Evolutionary conservation across 345 rosid species (phyloP), one percentile per base, ranked within the genome.

Genomic region (Brassica carinata): DNA sequence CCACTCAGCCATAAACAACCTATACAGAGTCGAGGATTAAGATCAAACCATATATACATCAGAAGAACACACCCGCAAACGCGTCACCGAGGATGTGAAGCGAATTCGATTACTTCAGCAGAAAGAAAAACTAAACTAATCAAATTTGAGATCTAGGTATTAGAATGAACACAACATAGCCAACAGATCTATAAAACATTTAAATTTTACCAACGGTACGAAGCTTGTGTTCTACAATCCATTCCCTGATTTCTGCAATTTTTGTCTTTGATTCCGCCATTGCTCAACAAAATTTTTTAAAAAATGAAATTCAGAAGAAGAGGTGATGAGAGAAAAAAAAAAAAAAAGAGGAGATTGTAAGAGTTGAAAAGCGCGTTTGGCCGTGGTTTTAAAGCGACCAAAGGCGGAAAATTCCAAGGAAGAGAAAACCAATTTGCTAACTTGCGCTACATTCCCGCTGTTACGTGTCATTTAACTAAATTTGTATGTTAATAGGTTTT

Each of bases 1-100:
- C 96, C 98, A 79, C 93, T 85, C 11, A 93, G 94, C 99, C 99
- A 96, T 59, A 96, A 78, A 75, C 90, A 85, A 62, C 97, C 99
- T 96, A 59, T 43, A 59, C 33, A 13, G 40, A 57, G 2, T 13
- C 72, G 2, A 70, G 0, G 0, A 15, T 36, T 63, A 0, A 43
- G 1, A 31, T 23, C 5, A 68, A 68, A n/a, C 14, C 57, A 45
- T 48, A 48, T 48, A n/a, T 51, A 51, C 1, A 11, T 4, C 53
- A 45, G 17, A 51, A 51, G 2, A 14, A 51, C 15, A 48, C 58
- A 51, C 7, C 1, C 18, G 57, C 17, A 14, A 14, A 14, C 18
- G 17, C 57, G 55, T 31, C 78, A 27, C 19, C 67, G 65, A 19
- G 14, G 9, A 23, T 8, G 57, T 67, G 43, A 68, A 36, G 31